Base-by-base conservation (phyloP, 2,329 filamentous ascomycete genomes). In the Claviceps paspali region DNA sequence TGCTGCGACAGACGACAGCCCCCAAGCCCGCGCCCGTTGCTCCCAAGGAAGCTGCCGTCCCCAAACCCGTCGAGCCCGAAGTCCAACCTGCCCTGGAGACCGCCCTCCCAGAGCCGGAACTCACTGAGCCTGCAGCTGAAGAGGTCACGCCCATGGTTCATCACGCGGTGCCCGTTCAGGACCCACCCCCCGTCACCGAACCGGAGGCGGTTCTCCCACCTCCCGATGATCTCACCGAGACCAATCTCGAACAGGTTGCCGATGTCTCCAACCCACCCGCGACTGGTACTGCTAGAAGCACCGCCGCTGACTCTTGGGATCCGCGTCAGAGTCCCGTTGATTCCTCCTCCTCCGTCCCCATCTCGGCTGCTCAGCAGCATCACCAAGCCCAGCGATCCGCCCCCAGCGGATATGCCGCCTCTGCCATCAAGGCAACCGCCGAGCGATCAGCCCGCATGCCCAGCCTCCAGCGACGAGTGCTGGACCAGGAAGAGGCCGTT, bases 401-500 rank as follows among this genome's bases (percentile, higher is more conserved):
- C 19, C 67, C 76, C 29, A 68, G 75, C 29, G 82, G 82, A 38
- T 92, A 75, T 56, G 83, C 81, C 35, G 71, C 83, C n/a, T 81
- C 79, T 35, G 84, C 85, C 19, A 68, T 82, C 50, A 94, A 93
- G 64, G 82, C 82, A 10, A 81, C 79, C 11, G 49, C 73, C 41
- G 63, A 76, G 51, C 57, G 72, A 43, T 64, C 73, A 18, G 65
- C 67, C 42, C 82, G 88, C 43, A 78, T 76, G 38, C 74, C 84
- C 15, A 87, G 79, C 61, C 85, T 82, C 59, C 82, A 92, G 57
- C 78, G 88, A 47, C 82, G 85, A 51, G 72, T 95, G 38, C 69
- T 93, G 52, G 87, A 96, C 50, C 91, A 98, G 56, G 87, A 94
- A 59, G 91, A 98, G 63, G 85, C 91, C 41, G 91, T 98, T 29